phyloP scores from a whole-genome alignment of 192 early-diverging fungal genomes.

The Podila minutissima region DNA sequence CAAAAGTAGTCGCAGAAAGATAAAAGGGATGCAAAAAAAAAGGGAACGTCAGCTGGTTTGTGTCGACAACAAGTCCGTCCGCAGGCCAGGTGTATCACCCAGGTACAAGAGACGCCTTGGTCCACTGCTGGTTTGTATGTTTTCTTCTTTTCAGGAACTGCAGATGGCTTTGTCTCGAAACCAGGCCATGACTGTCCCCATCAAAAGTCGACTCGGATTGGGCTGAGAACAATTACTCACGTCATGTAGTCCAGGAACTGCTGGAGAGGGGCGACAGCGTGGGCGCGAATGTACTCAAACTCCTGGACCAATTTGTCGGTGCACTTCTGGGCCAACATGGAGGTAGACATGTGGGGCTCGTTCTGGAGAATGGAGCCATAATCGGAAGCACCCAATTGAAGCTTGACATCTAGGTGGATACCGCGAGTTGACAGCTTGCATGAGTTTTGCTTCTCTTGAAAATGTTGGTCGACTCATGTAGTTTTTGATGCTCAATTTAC shows the following conservation, averaged over 20 bases:
- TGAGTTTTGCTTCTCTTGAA: neutral
- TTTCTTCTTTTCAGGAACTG: no score
- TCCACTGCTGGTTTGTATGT: no score
- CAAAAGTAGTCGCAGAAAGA: no score
- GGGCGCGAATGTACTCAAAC: constrained; percentile 90
- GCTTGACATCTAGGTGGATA: constrained; percentile 81
- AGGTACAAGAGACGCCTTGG: no score
- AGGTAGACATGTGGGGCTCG: constrained; percentile 94
- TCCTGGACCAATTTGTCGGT: constrained; percentile 91
- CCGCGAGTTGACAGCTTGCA: no score
- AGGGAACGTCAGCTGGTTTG: no score
- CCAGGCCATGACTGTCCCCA: no score
- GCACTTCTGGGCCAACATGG: constrained; percentile 88
- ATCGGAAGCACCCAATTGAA: constrained; percentile 95
- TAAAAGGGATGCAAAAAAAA: no score
- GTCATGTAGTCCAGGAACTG: constrained; percentile 98
- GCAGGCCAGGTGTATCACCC: no score
- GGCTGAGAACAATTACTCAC: constrained; percentile 55
- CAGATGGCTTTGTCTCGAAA: no score
- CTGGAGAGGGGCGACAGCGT: constrained; percentile 84
- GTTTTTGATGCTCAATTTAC: constrained; percentile 48
- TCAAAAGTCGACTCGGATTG: no score
- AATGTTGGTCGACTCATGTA: neutral
- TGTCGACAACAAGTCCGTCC: no score
- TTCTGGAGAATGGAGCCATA: constrained; percentile 95